Conservation (phyloP, 169 alveolate species). For the Cyclospora cayetanensis region DNA sequence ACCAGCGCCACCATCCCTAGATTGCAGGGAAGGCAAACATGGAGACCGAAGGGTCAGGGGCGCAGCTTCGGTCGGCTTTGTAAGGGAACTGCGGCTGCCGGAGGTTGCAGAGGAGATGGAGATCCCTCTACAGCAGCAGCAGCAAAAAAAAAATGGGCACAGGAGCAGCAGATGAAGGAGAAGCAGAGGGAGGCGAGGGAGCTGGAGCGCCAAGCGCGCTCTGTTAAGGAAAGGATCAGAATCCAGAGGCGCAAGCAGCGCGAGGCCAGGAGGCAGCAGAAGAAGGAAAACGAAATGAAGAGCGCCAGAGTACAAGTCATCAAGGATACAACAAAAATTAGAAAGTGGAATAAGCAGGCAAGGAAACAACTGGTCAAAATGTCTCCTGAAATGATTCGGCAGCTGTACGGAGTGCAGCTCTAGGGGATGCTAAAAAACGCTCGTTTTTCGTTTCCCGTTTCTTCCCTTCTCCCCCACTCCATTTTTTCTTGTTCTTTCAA, state of each 20-base stretch:
- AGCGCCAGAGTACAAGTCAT: constrained; percentile 58
- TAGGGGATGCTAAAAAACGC: too few species aligned
- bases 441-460: neutral
- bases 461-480: neutral
- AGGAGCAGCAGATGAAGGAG: constrained; percentile 34
- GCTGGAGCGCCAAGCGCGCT: constrained; percentile 25
- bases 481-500: neutral
- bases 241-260: constrained; percentile 42
- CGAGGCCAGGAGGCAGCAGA: constrained; percentile 61
- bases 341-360: constrained; percentile 63
- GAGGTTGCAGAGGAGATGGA: constrained; percentile 33
- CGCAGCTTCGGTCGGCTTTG: neutral
- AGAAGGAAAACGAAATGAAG: constrained; percentile 67
- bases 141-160: constrained; percentile 50
- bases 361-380: constrained; percentile 68
- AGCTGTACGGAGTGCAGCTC: constrained; percentile 57
- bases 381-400: constrained; percentile 69
- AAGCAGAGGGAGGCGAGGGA: constrained; percentile 4
- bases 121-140: neutral
- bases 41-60: constrained; percentile 61
- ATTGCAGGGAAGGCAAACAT: constrained; percentile 46
- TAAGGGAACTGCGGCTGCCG: constrained; percentile 6
- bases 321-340: constrained; percentile 49
- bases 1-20: constrained; percentile 1
- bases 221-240: constrained; percentile 16